Evolutionary conservation across 2,329 filamentous ascomycete genomes (phyloP), one percentile per base, ranked within the genome.

Genomic region (Trichoderma sp.): DNA sequence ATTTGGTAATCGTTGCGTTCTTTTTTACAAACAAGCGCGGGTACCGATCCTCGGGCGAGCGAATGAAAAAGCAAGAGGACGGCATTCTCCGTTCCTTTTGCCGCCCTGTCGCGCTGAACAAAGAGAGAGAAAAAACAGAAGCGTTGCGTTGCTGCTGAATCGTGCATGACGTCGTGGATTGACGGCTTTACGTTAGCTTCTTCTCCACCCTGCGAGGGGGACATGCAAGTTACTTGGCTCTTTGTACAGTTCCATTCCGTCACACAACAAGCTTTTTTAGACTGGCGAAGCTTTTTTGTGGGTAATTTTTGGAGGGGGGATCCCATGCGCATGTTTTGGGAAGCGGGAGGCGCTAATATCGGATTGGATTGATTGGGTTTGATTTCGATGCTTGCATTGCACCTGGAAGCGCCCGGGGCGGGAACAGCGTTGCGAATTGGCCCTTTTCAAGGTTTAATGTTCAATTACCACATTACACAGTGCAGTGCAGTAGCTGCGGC

Each of bases 241-340:
- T 23, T 13, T 23, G 20, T 53, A 53, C 47, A 53, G 47, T 23
- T 63, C 43, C 43, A 34, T 34, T 50, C 6, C n/a, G n/a, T 65
- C 28, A 53, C 59, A 12, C 30, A 65, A 65, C 62, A 65, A 65
- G 62, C 62, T 65, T 65, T 65, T 53, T 65, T 65, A 65, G 62
- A 36, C 62, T 65, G 62, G 62, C 43, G 62, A 65, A 34, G 13
- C 62, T 23, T 53, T 53, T 53, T 53, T 53, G 47, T 53, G 47
- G 47, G 20, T 12, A 12, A 53, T n/a, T n/a, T 43, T 43, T 3
- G 13, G 7, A 8, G 39, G 39, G 15, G 15, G n/a, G 62, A 28
- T 30, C 26, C 53, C 53, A 11, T 57, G 53, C 53, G 53, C 53
- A 57, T 30, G 53, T 30, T 20, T 53, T 53, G 47, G 20, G 26